Evolutionary conservation across 1,139 yeast genomes (phyloP).

Genomic region (Candida anutae): DNA sequence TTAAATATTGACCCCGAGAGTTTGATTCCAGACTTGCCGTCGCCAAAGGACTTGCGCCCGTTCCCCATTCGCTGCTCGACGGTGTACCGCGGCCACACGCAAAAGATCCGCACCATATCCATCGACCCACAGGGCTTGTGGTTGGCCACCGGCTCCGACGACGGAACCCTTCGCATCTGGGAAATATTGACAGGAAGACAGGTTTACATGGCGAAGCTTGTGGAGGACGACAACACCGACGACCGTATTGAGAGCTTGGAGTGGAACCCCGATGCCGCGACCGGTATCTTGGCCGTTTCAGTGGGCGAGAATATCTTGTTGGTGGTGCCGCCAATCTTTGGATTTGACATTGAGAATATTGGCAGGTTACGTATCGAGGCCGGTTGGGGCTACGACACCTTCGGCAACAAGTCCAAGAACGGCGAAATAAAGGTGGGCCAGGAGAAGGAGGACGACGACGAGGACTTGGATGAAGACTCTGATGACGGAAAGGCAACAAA

Average conservation of each 20-base stretch:
- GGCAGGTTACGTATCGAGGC: slow-evolving; percentile 75
- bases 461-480: slow-evolving; percentile 19
- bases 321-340: slow-evolving; percentile 85
- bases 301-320: slow-evolving; percentile 78
- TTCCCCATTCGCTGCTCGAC: slow-evolving; percentile 93
- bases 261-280: slow-evolving; percentile 79
- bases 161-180: slow-evolving; percentile 94
- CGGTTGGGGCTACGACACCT: slow-evolving; percentile 89
- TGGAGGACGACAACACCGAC: slow-evolving; percentile 48
- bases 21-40: slow-evolving; percentile 90
- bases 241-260: slow-evolving; percentile 78
- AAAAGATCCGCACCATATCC: slow-evolving; percentile 72
- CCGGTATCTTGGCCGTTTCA: slow-evolving; percentile 75
- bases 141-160: slow-evolving; percentile 97
- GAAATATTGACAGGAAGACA: slow-evolving; percentile 94
- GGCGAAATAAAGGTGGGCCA: slow-evolving; percentile 36
- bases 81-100: slow-evolving; percentile 73
- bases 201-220: slow-evolving; percentile 57
- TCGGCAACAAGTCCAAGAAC: slow-evolving; percentile 48
- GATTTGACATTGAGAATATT: slow-evolving; percentile 76
- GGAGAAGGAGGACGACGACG: slow-evolving; percentile 23
- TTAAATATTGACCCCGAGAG: slow-evolving; percentile 94
- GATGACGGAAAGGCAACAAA: not conserved
- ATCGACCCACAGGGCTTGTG: slow-evolving; percentile 88
- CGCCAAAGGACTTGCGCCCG: slow-evolving; percentile 96